Evolutionary conservation across 2,329 filamentous ascomycete species (phyloP).

Genomic region (Trichoderma aggressivum): DNA sequence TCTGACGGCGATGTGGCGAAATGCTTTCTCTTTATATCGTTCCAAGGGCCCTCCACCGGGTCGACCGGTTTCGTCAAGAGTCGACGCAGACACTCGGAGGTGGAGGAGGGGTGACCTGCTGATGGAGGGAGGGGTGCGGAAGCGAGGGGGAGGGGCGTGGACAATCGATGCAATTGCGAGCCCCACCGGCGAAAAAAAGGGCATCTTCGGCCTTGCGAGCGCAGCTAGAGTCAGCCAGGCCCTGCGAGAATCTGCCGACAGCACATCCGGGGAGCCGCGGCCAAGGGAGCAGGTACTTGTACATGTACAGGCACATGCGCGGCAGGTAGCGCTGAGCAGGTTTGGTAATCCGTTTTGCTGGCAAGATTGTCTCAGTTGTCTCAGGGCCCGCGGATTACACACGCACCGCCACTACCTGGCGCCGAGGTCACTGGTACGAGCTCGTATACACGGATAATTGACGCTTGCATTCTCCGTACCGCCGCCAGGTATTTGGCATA

Average conservation of each 20-base stretch:
- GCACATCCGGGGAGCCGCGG: conserved; percentile 11
- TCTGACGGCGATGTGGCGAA: conserved; percentile 19
- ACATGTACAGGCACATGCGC: too few species aligned
- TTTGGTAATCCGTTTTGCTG: background rate
- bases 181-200: background rate
- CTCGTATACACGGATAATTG: background rate
- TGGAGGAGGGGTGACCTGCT: background rate
- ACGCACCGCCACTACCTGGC: background rate
- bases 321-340: background rate
- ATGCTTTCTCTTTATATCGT: conserved; percentile 20
- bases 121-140: background rate
- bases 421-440: background rate
- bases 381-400: background rate
- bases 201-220: background rate
- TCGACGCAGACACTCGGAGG: conserved; percentile 10
- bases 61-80: conserved; percentile 15
- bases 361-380: background rate
- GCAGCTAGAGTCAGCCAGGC: background rate
- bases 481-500: background rate
- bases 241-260: conserved; percentile 7
- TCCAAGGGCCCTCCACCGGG: conserved; percentile 5
- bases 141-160: background rate
- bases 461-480: background rate
- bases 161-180: background rate
- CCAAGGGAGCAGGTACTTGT: background rate